phyloP scores from a whole-genome alignment of 176 grass and related monocot species.

The Avena insularis region DNA sequence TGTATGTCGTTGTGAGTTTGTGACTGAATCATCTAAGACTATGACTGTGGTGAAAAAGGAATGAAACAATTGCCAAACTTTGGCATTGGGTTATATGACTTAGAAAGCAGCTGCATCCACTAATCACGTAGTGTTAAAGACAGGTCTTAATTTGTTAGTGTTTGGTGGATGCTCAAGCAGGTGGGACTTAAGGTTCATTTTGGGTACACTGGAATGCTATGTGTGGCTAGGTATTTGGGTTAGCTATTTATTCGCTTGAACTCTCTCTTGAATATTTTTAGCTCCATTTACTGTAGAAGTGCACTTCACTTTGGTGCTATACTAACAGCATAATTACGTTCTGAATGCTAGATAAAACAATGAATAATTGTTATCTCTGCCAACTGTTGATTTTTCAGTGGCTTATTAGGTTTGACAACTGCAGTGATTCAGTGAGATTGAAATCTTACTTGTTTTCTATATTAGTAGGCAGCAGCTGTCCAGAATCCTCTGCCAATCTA shows the following conservation, averaged over 20 bases:
- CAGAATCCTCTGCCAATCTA: constrained; percentile 60
- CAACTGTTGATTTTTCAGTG: constrained; percentile 30
- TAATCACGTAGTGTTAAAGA: constrained; percentile 3
- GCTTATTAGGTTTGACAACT: constrained; percentile 31
- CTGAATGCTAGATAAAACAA: constrained; percentile 25
- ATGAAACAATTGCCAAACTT: neutral
- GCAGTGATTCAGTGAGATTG: constrained; percentile 19
- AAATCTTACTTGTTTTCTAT: constrained; percentile 37
- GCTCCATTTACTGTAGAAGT: constrained; percentile 1
- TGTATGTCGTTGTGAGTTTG: constrained; percentile 12
- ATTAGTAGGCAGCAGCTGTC: constrained; percentile 66
- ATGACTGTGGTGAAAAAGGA: constrained; percentile 14
- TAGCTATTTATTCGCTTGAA: constrained; percentile 18
- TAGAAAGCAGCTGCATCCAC: constrained; percentile 22
- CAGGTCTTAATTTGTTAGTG: constrained; percentile 1
- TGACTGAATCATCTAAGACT: constrained; percentile 11
- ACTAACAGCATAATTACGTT: neutral
- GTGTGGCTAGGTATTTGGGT: constrained; percentile 26
- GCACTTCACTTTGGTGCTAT: neutral
- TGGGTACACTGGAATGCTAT: neutral
- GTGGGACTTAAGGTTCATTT: constrained; percentile 15
- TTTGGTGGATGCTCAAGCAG: constrained; percentile 27
- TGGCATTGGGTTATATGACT: constrained; percentile 4
- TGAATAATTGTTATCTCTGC: constrained; percentile 19
- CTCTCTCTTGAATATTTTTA: constrained; percentile 15